Evolutionary conservation across 164 flowering plant genomes (phyloP), one percentile per base, ranked within the genome.

Genomic region (Buxus sempervirens): DNA sequence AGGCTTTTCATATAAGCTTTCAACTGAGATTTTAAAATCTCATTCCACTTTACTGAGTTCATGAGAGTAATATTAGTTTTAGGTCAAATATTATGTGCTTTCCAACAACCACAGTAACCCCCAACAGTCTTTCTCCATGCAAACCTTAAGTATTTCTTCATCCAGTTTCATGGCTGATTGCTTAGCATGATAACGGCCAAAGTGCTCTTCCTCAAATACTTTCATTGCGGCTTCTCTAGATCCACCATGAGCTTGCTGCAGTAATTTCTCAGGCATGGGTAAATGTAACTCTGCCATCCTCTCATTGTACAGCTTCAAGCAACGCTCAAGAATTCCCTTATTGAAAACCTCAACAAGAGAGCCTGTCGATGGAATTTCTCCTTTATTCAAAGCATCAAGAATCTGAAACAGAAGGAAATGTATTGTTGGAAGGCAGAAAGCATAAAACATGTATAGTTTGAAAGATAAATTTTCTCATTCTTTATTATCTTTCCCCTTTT

Each of bases 291-390:
- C 68, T 55, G 69, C 73, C 86, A 96, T 87, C 71, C 76, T 80
- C 61, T 86, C 87, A 76, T 42, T 82, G 79, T 96, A 96, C 62
- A 93, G 73, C 78, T 90, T 93, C 72, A 88, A 73, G 75, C 99
- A 96, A 63, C 89, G 85, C 70, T 96, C 98, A 53, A 93, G 85
- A 68, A 96, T 90, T 62, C 82, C 90, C 80, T 91, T 96, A 54
- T 96, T 96, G 77, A 96, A 96, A 76, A 93, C 84, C 82, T 96
- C 99, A 24, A 96, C 98, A 58, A 96, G 92, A 49, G 98, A 93
- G 19, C 98, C 99, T 60, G 99, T 93, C 28, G 99, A 89, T 65
- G 99, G 99, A 73, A 96, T 96, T 81, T 96, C 98, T 72, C 99
- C 99, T 81, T 96, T 93, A 74, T 96, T 96, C 70, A 96, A 83